Evolutionary conservation across 2,329 filamentous ascomycete species (phyloP).

Genomic region (Geosmithia putterillii): DNA sequence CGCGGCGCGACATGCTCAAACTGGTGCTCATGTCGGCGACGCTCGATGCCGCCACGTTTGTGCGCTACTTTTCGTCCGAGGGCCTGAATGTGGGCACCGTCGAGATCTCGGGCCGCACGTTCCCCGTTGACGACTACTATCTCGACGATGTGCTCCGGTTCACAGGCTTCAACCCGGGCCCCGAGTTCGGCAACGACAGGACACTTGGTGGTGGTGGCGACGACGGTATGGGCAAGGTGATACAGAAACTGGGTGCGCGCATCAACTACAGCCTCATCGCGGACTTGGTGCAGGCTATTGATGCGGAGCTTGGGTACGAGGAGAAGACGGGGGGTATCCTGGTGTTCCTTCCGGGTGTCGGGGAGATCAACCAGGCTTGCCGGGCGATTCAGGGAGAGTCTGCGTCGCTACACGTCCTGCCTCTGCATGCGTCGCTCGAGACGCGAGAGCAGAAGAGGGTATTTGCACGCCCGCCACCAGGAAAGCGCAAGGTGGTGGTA

Average conservation of each 20-base stretch:
- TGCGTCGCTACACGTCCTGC: constrained; percentile 59
- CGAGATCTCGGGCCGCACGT: constrained; percentile 80
- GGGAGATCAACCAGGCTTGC: constrained; percentile 79
- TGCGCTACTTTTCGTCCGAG: constrained; percentile 65
- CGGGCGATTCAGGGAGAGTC: constrained; percentile 50
- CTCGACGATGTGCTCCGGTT: constrained; percentile 76
- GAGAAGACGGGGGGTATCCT: constrained; percentile 70
- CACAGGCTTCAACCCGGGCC: constrained; percentile 57
- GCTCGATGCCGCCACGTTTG: constrained; percentile 77
- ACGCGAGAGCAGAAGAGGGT: constrained; percentile 81
- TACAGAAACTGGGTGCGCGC: constrained; percentile 62
- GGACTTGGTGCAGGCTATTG: constrained; percentile 70
- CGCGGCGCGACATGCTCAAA: constrained; percentile 68
- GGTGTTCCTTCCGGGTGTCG: constrained; percentile 87
- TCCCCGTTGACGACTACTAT: constrained; percentile 81
- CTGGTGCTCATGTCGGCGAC: constrained; percentile 95
- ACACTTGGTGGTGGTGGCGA: no score
- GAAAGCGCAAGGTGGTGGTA: constrained; percentile 83
- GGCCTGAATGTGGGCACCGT: constrained; percentile 62
- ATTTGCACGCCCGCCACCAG: constrained; percentile 62
- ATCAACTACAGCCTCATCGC: constrained; percentile 88
- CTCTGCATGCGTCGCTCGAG: constrained; percentile 83
- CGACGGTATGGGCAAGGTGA: constrained; percentile 53
- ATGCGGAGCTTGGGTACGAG: constrained; percentile 54
- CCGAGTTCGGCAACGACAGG: no score